These are phyloP conservation scores for Colletotrichum abscissum DNA, from an alignment of 2,329 filamentous ascomycete genomes.

Conservation along the genomic window DNA sequence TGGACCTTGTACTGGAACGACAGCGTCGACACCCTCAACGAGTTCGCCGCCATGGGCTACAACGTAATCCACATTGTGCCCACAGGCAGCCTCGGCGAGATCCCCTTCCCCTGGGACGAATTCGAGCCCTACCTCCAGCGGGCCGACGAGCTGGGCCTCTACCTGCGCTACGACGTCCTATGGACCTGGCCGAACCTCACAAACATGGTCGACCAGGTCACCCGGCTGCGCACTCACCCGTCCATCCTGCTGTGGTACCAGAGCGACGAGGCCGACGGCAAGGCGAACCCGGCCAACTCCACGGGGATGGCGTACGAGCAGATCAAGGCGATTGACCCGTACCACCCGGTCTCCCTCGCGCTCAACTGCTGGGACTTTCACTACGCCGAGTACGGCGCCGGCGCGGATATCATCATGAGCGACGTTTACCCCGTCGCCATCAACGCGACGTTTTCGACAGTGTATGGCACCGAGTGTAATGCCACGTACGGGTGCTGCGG, in stretches of 20 bases:
- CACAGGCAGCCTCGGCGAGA: slow-evolving; percentile 25
- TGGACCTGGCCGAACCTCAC: slow-evolving; percentile 29
- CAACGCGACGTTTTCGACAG: slow-evolving; percentile 62
- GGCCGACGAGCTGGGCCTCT: slow-evolving; percentile 51
- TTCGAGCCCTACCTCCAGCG: slow-evolving; percentile 37
- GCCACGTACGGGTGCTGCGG: slow-evolving; percentile 71
- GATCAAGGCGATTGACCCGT: slow-evolving; percentile 65
- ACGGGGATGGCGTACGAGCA: slow-evolving; percentile 54
- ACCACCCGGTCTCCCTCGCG: slow-evolving; percentile 69
- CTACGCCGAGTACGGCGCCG: slow-evolving; percentile 64
- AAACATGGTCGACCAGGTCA: slow-evolving; percentile 28
- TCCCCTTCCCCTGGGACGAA: slow-evolving; percentile 30
- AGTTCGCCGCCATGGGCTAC: slow-evolving; percentile 51
- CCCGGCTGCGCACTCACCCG: slow-evolving; percentile 25
- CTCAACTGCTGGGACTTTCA: slow-evolving; percentile 73
- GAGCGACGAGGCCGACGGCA: slow-evolving; percentile 33
- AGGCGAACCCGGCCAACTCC: slow-evolving; percentile 57
- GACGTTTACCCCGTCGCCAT: slow-evolving; percentile 71
- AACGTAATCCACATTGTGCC: slow-evolving; percentile 50
- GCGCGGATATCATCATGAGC: slow-evolving; percentile 69
- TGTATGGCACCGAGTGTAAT: slow-evolving; percentile 68
- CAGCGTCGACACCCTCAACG: slow-evolving; percentile 44
- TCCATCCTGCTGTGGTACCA: slow-evolving; percentile 33
- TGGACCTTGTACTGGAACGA: slow-evolving; percentile 54
- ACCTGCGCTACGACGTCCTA: slow-evolving; percentile 34